Percentiles rank a stretch among this genome's conserved stretches.
phyloP scores from a whole-genome alignment of 1,139 yeast species.

The Hanseniaspora sp. region DNA sequence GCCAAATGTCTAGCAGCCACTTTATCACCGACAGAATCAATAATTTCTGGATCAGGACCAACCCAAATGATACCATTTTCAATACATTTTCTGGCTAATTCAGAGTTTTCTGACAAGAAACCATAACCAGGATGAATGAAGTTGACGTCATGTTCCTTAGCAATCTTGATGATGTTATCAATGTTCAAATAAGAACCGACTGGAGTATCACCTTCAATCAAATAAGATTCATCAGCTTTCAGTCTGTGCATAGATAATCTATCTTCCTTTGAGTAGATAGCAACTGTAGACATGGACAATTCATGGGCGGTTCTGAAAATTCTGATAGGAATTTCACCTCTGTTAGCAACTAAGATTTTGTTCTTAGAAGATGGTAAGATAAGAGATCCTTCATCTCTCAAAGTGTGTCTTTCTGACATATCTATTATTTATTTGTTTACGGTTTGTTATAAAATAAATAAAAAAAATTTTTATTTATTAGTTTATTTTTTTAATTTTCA shows the following conservation, averaged over 20 bases:
- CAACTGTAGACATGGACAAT: conserved; percentile 93
- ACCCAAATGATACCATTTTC: conserved; percentile 91
- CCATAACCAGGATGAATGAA: conserved; percentile 99
- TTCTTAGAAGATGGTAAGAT: conserved; percentile 34
- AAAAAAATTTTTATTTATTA: background rate
- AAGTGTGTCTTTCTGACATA: conserved; percentile 31
- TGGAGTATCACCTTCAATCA: conserved; percentile 74
- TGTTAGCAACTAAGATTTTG: conserved; percentile 80
- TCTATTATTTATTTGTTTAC: background rate
- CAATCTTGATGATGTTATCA: conserved; percentile 87
- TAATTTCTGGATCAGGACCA: conserved; percentile 82
- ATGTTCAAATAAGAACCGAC: conserved; percentile 94
- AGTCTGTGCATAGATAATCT: conserved; percentile 88
- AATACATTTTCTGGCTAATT: conserved; percentile 84
- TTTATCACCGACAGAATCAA: conserved; percentile 96
- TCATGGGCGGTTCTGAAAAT: conserved; percentile 97
- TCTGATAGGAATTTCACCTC: conserved; percentile 88
- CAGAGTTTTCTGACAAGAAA: conserved; percentile 85
- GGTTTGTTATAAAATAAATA: background rate
- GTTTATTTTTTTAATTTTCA: background rate
- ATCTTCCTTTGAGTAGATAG: conserved; percentile 94
- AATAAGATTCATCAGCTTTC: conserved; percentile 87
- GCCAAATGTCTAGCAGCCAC: conserved; percentile 90
- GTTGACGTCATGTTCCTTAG: conserved; percentile 74
- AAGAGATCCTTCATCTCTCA: conserved; percentile 46